Conservation (phyloP, 2,329 filamentous ascomycete genomes). For the Parascedosporium putredinis region DNA sequence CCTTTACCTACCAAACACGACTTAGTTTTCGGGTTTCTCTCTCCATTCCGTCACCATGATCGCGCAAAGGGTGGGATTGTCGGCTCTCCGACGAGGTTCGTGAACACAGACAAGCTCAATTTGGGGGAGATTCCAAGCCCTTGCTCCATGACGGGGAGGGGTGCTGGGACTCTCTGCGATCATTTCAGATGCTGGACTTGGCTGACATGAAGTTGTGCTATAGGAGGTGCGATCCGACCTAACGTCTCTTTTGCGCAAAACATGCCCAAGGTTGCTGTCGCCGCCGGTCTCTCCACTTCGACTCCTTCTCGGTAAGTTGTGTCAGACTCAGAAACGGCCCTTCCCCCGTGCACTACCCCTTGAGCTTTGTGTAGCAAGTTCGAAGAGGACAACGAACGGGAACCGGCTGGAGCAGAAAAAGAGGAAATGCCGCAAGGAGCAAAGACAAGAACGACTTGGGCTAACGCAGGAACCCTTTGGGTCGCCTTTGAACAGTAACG, state of each 20-base stretch:
- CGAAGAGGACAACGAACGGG: not conserved
- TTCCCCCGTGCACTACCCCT: not conserved
- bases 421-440: not conserved
- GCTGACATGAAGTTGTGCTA: not conserved
- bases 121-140: too few relatives aligned
- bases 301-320: slow-evolving; percentile 39
- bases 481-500: slow-evolving; percentile 20
- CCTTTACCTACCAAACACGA: not conserved
- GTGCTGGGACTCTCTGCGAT: too few relatives aligned
- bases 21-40: too few relatives aligned
- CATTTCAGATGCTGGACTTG: not conserved
- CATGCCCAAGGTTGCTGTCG: slow-evolving; percentile 34
- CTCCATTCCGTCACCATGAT: slow-evolving; percentile 34
- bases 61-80: slow-evolving; percentile 45
- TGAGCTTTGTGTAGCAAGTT: not conserved
- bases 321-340: too few relatives aligned
- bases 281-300: slow-evolving; percentile 26
- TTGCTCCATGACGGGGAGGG: too few relatives aligned
- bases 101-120: slow-evolving; percentile 10
- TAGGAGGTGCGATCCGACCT: not conserved
- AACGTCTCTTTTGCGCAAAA: slow-evolving; percentile 24
- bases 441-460: not conserved
- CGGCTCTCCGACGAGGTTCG: slow-evolving; percentile 49
- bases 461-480: not conserved
- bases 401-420: not conserved